A percentile compares a stretch with the other conserved stretches of the same genome.
Conservation (phyloP, 1,284 basidiomycete species). For the Taiwanofungus camphoratus region DNA sequence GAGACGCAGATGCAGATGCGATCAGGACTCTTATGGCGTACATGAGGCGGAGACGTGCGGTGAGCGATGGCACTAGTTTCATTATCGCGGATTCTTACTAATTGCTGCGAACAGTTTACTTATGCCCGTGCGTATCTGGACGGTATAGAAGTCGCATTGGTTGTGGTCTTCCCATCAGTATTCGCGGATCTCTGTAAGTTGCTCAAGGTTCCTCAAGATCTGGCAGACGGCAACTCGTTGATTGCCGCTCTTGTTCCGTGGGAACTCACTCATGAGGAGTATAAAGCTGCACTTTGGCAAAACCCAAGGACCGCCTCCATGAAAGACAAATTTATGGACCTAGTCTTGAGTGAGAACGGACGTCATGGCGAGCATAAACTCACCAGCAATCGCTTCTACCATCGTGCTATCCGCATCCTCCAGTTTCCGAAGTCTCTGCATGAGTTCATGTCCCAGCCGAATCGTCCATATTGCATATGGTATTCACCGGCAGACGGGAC, state of each 20-base stretch:
- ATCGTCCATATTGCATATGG: constrained; percentile 37
- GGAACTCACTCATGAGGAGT: constrained; percentile 29
- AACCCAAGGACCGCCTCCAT: constrained; percentile 5
- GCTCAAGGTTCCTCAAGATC: constrained; percentile 25
- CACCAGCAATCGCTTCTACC: constrained; percentile 25
- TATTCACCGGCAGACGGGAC: constrained; percentile 22
- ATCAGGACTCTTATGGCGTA: constrained; percentile 40
- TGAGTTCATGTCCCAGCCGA: constrained; percentile 32
- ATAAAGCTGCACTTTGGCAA: constrained; percentile 14
- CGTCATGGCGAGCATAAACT: constrained; percentile 12
- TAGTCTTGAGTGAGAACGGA: constrained; percentile 4
- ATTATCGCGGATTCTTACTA: background rate
- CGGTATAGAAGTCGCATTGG: constrained; percentile 32
- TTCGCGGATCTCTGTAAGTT: constrained; percentile 21
- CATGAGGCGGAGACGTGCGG: constrained; percentile 31
- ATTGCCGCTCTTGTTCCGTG: constrained; percentile 46
- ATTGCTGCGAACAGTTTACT: constrained; percentile 37
- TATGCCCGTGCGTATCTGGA: constrained; percentile 43
- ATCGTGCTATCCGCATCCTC: constrained; percentile 40
- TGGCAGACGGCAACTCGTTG: constrained; percentile 24
- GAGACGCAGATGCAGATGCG: constrained; percentile 33
- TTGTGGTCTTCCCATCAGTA: constrained; percentile 35
- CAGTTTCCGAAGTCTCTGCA: constrained; percentile 39
- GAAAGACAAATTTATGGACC: constrained; percentile 3
- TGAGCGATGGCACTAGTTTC: constrained; percentile 12